Evolutionary conservation across 148 eudicot species (phyloP).

Genomic region (Polygonum aviculare): DNA sequence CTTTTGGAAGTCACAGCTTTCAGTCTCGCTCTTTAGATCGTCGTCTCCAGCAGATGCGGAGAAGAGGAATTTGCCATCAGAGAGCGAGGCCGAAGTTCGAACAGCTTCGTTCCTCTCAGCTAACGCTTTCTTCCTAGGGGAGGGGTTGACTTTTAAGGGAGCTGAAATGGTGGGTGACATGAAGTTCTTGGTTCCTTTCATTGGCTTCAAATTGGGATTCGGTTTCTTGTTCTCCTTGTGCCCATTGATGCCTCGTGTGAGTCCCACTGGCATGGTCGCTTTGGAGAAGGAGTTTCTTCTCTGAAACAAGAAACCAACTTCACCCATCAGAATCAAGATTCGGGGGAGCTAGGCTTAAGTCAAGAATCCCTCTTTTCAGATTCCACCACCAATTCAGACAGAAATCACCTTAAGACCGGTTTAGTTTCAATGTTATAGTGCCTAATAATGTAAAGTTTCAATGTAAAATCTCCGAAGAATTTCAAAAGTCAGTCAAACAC

Average conservation of each 20-base stretch:
- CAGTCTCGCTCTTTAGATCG: background rate
- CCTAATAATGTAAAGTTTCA: too few species aligned
- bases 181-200: conserved; percentile 43
- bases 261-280: too few species aligned
- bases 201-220: conserved; percentile 30
- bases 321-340: background rate
- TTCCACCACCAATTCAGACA: too few species aligned
- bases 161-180: conserved; percentile 96
- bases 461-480: too few species aligned
- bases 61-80: conserved; percentile 49
- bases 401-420: conserved; percentile 34
- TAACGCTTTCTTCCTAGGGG: conserved; percentile 74
- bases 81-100: conserved; percentile 54
- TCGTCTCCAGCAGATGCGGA: conserved; percentile 14
- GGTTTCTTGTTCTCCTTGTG: conserved; percentile 72
- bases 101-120: conserved; percentile 72
- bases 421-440: too few species aligned
- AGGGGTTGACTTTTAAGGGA: conserved; percentile 69
- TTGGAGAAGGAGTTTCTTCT: conserved; percentile 35
- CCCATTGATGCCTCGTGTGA: conserved; percentile 12
- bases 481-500: too few species aligned
- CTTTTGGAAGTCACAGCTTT: background rate
- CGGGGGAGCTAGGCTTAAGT: background rate
- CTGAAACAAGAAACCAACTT: conserved; percentile 22
- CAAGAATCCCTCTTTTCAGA: background rate